Evolutionary conservation across 2,329 filamentous ascomycete species (phyloP).

Genomic region (Phaeosphaeriaceae sp.): DNA sequence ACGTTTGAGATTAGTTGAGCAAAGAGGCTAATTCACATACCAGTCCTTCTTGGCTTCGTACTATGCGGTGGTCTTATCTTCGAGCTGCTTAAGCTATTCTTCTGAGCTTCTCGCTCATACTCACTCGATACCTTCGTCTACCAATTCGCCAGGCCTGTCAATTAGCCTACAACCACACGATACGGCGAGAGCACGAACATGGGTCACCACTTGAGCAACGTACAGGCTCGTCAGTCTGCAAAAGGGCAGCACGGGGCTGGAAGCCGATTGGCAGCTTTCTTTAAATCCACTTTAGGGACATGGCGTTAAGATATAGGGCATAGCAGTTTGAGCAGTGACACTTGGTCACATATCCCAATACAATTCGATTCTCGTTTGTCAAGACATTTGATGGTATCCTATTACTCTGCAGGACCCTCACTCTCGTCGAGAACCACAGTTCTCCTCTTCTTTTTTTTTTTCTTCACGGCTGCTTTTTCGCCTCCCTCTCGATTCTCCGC

Average conservation of each 20-base stretch:
- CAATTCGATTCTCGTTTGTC: slow-evolving; percentile 5
- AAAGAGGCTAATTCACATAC: background rate
- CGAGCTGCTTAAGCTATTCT: slow-evolving; percentile 60
- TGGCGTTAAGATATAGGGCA: slow-evolving; percentile 6
- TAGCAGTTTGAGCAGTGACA: background rate
- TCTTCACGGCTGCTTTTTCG: slow-evolving; percentile 44
- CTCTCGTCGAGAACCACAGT: slow-evolving; percentile 42
- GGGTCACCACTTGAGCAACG: background rate
- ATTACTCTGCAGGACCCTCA: slow-evolving; percentile 15
- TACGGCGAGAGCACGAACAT: background rate
- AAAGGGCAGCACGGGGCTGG: background rate
- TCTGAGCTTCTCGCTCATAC: slow-evolving; percentile 27
- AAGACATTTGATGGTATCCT: slow-evolving; percentile 3
- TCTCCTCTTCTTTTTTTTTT: slow-evolving; percentile 52
- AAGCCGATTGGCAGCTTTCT: slow-evolving; percentile 3
- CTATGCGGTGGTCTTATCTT: slow-evolving; percentile 67
- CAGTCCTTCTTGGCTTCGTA: slow-evolving; percentile 68
- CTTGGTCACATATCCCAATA: slow-evolving; percentile 9
- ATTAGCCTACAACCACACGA: background rate
- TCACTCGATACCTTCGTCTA: background rate
- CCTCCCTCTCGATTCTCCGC: slow-evolving; percentile 19
- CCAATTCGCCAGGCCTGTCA: background rate
- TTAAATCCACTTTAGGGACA: slow-evolving; percentile 2
- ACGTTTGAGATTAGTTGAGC: background rate
- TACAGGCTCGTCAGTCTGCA: background rate